Evolutionary conservation across 2,329 filamentous ascomycete species (phyloP).

Genomic region (Fusarium circinatum): DNA sequence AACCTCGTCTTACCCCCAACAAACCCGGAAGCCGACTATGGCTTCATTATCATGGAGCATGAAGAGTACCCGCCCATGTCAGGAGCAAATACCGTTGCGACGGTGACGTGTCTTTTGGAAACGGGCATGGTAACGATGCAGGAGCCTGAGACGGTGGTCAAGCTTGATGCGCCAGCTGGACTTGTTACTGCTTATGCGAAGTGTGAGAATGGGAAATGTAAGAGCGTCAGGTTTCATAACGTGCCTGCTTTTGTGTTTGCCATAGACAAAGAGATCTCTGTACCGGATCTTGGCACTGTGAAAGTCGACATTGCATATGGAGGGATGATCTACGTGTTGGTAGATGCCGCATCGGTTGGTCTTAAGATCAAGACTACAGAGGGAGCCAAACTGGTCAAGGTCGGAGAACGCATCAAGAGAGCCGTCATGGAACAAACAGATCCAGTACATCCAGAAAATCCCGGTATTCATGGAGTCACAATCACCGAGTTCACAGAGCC

Average conservation of each 20-base stretch:
- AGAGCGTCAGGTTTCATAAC: slow-evolving; percentile 30
- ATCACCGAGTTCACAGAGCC: slow-evolving; percentile 32
- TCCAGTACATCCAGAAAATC: slow-evolving; percentile 22
- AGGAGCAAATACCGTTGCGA: slow-evolving; percentile 30
- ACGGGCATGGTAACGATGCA: slow-evolving; percentile 34
- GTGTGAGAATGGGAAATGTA: slow-evolving; percentile 34
- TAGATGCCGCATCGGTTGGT: slow-evolving; percentile 21
- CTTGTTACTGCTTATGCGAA: slow-evolving; percentile 25
- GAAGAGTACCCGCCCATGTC: slow-evolving; percentile 37
- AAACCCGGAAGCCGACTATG: slow-evolving; percentile 31
- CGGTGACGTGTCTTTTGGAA: slow-evolving; percentile 20
- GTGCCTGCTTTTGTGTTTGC: slow-evolving; percentile 35
- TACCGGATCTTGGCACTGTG: slow-evolving; percentile 10
- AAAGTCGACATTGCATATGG: slow-evolving; percentile 32
- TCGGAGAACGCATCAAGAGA: slow-evolving; percentile 32
- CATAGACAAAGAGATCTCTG: slow-evolving; percentile 15
- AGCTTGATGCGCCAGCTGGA: slow-evolving; percentile 29
- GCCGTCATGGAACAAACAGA: slow-evolving; percentile 18
- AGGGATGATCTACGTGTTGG: slow-evolving; percentile 34
- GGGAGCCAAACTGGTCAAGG: slow-evolving; percentile 18
- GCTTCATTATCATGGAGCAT: slow-evolving; percentile 38
- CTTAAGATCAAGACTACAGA: slow-evolving; percentile 20
- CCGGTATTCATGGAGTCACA: slow-evolving; percentile 20
- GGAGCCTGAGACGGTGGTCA: slow-evolving; percentile 26
- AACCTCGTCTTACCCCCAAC: slow-evolving; percentile 26